These are phyloP conservation scores for Penicillium argentinense DNA, from an alignment of 495 filamentous ascomycete species.

Conservation along the genomic window DNA sequence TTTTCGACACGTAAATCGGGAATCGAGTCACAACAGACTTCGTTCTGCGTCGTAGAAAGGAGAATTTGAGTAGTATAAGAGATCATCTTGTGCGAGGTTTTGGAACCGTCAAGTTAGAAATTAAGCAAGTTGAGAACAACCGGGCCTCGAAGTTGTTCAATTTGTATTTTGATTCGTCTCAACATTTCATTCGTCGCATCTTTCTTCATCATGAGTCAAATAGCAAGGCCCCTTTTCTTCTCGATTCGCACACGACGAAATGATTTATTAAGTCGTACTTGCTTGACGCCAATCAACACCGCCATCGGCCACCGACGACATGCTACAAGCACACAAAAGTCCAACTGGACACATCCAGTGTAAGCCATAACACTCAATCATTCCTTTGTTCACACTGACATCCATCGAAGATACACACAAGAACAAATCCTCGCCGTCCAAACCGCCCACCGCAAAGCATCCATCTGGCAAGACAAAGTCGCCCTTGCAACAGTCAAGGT, in stretches of 20 bases:
- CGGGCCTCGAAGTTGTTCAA: too few relatives aligned
- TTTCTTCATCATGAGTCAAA: too few relatives aligned
- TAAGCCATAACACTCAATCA: slow-evolving; percentile 18
- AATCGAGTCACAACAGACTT: too few relatives aligned
- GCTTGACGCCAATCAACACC: neutral
- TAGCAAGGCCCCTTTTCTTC: too few relatives aligned
- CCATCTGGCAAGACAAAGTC: slow-evolving; percentile 65
- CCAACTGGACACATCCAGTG: slow-evolving; percentile 46
- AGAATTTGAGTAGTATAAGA: slow-evolving; percentile 5
- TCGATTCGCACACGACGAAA: too few relatives aligned
- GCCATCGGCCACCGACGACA: neutral
- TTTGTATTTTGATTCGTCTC: slow-evolving; percentile 1
- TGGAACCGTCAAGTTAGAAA: too few relatives aligned
- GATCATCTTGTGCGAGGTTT: neutral
- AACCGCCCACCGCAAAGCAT: slow-evolving; percentile 66
- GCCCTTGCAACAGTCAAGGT: slow-evolving; percentile 62
- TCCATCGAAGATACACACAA: slow-evolving; percentile 51
- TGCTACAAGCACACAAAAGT: slow-evolving; percentile 3
- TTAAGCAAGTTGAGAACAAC: too few relatives aligned
- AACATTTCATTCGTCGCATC: neutral
- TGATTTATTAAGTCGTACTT: neutral
- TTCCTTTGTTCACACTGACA: slow-evolving; percentile 3
- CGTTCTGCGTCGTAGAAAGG: slow-evolving; percentile 15
- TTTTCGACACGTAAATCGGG: too few relatives aligned
- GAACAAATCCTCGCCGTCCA: slow-evolving; percentile 62